These are phyloP conservation scores for Xylariales sp. DNA, from an alignment of 2,329 filamentous ascomycete genomes.

Conservation along the genomic window DNA sequence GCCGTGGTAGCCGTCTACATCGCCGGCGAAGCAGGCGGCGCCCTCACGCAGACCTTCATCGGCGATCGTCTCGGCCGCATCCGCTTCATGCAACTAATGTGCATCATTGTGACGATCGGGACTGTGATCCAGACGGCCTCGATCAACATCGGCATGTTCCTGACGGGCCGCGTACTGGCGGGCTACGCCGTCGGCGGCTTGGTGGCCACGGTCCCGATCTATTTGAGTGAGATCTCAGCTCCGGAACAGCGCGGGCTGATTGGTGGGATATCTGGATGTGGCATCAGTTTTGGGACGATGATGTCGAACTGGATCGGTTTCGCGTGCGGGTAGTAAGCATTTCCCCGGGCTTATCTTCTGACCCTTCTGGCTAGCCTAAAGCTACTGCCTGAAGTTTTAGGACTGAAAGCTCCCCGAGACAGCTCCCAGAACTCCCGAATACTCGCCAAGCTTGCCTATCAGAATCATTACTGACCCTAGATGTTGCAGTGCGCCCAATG, in stretches of 20 bases:
- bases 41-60: conserved; percentile 46
- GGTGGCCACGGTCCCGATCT: conserved; percentile 49
- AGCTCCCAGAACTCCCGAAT: too few species aligned
- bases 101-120: conserved; percentile 49
- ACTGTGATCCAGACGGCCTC: conserved; percentile 49
- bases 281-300: conserved; percentile 52
- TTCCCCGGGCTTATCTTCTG: too few species aligned
- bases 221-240: conserved; percentile 49
- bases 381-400: too few species aligned
- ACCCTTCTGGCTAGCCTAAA: too few species aligned
- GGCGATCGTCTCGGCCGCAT: conserved; percentile 49
- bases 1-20: conserved; percentile 54
- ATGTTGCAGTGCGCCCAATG: conserved; percentile 49
- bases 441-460: too few species aligned
- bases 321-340: conserved; percentile 48
- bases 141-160: conserved; percentile 50
- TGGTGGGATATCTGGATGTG: conserved; percentile 48
- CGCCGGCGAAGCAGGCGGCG: conserved; percentile 53
- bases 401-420: too few species aligned
- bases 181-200: conserved; percentile 40
- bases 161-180: conserved; percentile 43
- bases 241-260: conserved; percentile 46
- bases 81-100: conserved; percentile 50
- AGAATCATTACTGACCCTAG: too few species aligned
- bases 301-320: conserved; percentile 54